Base-by-base conservation (phyloP, 2,329 filamentous ascomycete genomes). In the Fusarium sublunatum region DNA sequence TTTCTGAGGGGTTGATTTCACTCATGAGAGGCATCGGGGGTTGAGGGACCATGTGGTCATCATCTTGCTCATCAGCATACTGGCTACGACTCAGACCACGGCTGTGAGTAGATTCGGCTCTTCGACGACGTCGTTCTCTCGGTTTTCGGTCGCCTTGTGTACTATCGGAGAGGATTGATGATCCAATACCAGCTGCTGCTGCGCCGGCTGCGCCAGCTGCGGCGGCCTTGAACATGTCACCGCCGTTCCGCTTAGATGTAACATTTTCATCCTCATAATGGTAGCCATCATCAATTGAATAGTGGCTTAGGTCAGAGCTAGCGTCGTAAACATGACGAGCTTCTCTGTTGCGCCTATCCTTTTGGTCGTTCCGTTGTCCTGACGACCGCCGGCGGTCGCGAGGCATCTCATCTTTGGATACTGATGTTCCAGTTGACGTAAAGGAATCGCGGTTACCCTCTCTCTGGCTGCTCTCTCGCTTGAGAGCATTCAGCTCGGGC, bases 11-110 rank as follows among this genome's bases (percentile, higher is more conserved):
- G 65, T 91, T 90, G 54, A 96, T 86, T 53, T 92, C 91, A 76
- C 93, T 97, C 76, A 91, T 89, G 61, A 97, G 83, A 3, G 94
- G 94, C 89, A 97, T 92, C 6, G 91, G 91, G 7, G 93, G 90
- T 6, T 78, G 75, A 9, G 81, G 81, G 12, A 91, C 85, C 19
- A 87, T 81, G 47, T 86, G 83, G 57, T 85, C 79, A 3, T 84
- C 80, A 6, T 84, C 84, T 35, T 82, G 81, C 10, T 83, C 82
- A 11, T 86, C 83, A 1, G 74, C 73, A 58, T 80, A 79, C 43
- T 76, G 77, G 38, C 83, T 81, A 13, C 76, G 75, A 7, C 76
- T 78, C 9, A 81, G 74, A 29, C 79, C 81, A 38, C 77, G 75
- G 54, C 72, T 85, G 74, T 69, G 70, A 7, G 80, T 74, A 5